phyloP scores from a whole-genome alignment of 2,329 filamentous ascomycete genomes.

The Teratosphaeria destructans region DNA sequence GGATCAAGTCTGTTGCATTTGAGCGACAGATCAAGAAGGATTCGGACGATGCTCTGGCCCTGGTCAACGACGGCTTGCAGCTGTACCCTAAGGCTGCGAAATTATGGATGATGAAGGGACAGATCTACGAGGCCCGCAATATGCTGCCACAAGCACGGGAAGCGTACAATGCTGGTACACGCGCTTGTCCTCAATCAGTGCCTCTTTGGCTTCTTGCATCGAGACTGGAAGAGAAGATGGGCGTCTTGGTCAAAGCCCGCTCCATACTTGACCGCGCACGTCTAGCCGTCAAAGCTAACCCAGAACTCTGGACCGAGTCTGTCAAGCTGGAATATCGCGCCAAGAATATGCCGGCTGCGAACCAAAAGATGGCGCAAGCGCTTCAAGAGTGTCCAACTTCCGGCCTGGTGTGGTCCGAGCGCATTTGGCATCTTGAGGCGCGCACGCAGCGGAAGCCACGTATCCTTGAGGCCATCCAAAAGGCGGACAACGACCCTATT shows the following conservation, averaged over 20 bases:
- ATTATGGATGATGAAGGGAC: conserved; percentile 97
- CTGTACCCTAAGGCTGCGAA: conserved; percentile 79
- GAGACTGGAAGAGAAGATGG: conserved; percentile 74
- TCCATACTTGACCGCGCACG: conserved; percentile 87
- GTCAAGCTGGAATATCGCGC: conserved; percentile 84
- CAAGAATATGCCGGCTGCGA: conserved; percentile 72
- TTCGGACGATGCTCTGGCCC: conserved; percentile 68
- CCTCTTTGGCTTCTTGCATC: conserved; percentile 84
- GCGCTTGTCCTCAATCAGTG: conserved; percentile 73
- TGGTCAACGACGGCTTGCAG: conserved; percentile 77
- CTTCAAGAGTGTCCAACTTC: conserved; percentile 83
- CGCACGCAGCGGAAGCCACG: conserved; percentile 87
- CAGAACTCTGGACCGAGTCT: conserved; percentile 85
- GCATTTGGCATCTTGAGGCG: conserved; percentile 87
- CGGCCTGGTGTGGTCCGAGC: conserved; percentile 83
- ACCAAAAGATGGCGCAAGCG: conserved; percentile 85
- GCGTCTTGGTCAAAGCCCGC: conserved; percentile 79
- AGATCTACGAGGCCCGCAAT: conserved; percentile 80
- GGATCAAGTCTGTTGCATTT: conserved; percentile 92
- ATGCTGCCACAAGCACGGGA: conserved; percentile 78
- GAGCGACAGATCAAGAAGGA: conserved; percentile 77
- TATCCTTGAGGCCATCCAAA: conserved; percentile 89
- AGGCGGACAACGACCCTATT: conserved; percentile 82
- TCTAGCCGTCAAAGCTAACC: conserved; percentile 73
- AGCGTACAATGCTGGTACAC: conserved; percentile 78